Base-by-base conservation (phyloP, 1,284 basidiomycete species). In the Golubevia sp. region DNA sequence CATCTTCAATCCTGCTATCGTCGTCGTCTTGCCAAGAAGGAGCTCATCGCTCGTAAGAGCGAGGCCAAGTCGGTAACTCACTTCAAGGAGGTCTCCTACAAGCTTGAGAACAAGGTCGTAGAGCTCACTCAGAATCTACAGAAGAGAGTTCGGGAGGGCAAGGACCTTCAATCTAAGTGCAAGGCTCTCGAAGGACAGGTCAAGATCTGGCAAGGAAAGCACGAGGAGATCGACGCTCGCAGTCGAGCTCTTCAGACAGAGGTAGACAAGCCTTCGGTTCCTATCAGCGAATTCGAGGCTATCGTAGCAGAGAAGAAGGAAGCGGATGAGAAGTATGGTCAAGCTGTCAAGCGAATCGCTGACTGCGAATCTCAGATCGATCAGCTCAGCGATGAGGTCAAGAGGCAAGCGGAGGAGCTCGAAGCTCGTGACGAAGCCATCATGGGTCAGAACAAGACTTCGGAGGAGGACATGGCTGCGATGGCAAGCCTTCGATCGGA, bases 41-140 rank as follows among this genome's bases (percentile, higher is more conserved):
- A 77, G 67, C 66, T 82, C 15, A 60, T 67, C 11, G 71, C 71
- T 18, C 71, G 71, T 8, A 68, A 73, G 34, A 77, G 71, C 57
- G 80, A 83, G 50, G 79, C 79, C 25, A 71, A 71, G 60, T 76
- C 76, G 27, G 80, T 79, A 8, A 68, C 73, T 55, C 80, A 83
- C 66, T 80, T 76, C 70, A 76, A 77, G 59, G 77, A 81, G 59
- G 79, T 83, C 30, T 80, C 80, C 44, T 79, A 79, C 71, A 78
- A 78, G 67, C 74, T 83, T 56, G 80, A 83, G 69, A 83, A 83
- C 77, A 83, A 83, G 73, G 80, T 83, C 24, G 79, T 83, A 18
- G 80, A 83, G 70, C 76, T 83, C 57, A 83, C 80, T 20, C 80
- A 83, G 63, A 79, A 74, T 58, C 65, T 83, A 55, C 80, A 83